Evolutionary conservation across 768 basidiomycete genomes (phyloP), one percentile per base, ranked within the genome.

Genomic region (Boletus rubropictus): DNA sequence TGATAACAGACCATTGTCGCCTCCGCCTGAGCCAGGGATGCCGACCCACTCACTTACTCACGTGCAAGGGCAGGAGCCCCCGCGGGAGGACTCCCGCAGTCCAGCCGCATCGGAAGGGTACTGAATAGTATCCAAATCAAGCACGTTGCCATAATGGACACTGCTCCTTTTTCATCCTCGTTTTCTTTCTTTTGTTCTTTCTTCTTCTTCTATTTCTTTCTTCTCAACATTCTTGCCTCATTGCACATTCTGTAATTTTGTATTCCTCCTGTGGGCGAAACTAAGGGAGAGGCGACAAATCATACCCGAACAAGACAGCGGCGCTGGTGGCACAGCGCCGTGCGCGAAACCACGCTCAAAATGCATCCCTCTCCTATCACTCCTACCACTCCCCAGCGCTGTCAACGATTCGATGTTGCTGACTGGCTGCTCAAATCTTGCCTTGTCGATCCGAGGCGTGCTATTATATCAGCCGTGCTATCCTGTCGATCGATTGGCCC

Each of bases 51-150:
- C 77, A 32, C 74, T 82, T 42, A 64, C 76, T 34, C 76, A 80
- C 24, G 75, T 77, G 46, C 74, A 75, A 57, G 77, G 78, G 27
- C 84, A 82, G 59, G 76, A 79, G 43, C 74, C 77, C 29, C 78
- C 80, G 17, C 78, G 74, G 42, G 84, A 82, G 60, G 79, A 79
- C 55, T 84, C 83, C 7, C 82, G 67, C 21, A 67, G 65, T 49
- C 65, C 65, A 25, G 56, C 63, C 40, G 27, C 48, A 25, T 66
- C 65, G 5, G 65, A 68, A 40, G 61, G 51, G 18, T 66, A 68
- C 54, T 66, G 54, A 65, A 47, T 25, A 12, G 35, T 20, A 44
- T 29, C 52, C 54, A 46, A 53, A 32, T 44, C 60, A 42, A 55
- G 50, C 37, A 36, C 46, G 36, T 48, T 56, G 39, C 58, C 35